Base-by-base conservation (phyloP, 2,329 filamentous ascomycete species). In the Pochonia chlamydosporia region DNA sequence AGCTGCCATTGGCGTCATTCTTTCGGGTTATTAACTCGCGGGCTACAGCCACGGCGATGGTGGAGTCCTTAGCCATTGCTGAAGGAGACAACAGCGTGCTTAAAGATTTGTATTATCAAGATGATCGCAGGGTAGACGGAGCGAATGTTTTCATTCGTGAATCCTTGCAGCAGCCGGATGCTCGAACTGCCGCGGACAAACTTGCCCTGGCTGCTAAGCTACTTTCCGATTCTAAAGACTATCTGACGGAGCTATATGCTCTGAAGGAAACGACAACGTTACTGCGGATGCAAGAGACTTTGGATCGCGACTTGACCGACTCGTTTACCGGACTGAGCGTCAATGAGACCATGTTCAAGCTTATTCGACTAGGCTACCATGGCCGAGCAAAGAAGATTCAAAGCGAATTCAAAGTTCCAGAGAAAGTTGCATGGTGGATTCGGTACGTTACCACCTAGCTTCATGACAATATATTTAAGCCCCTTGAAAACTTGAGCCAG, bases 51-150 rank as follows among this genome's bases (percentile, higher is more conserved):
- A 90, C 89, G 2, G 89, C 93, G 0, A 78, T 99, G 10, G 88
- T 99, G 21, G 93, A 99, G 65, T 80, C 89, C 2, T 85, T 85
- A 0, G 92, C 93, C 0, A 62, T 69, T 39, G 74, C 78, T 43
- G 82, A 88, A 43, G 71, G 68, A 18, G 86, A 95, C 58, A 90
- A 95, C 57, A 77, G 80, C 1, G 67, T 99, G 20, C 79, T 99
- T 23, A 99, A 97, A 60, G 93, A 97, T 61, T 74, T 99, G 3
- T 99, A 93, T 70, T 99, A 99, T 63, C 93, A 97, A 68, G 93
- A 97, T 59, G 93, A 99, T 63, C 82, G 92, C 5, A 82, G 91
- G 3, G 73, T 90, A 5, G 93, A 97, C 54, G 90, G 93, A 3
- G 87, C 92, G 0, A 87, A 89, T 49, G 82, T 99, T 2, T 87